These are phyloP conservation scores for Alternaria viburni DNA, from an alignment of 2,329 filamentous ascomycete genomes.

Conservation along the genomic window DNA sequence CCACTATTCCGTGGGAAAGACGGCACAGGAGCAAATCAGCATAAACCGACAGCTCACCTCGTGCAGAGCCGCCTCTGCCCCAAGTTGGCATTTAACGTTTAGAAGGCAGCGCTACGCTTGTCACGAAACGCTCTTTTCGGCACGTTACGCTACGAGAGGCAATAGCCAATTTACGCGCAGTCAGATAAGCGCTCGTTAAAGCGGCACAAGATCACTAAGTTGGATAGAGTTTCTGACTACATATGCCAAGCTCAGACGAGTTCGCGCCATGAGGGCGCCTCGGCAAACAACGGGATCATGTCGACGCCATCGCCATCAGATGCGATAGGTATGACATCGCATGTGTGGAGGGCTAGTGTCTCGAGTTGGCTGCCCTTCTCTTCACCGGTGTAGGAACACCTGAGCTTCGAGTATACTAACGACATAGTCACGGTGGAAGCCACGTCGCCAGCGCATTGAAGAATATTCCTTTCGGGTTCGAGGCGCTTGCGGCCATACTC, in stretches of 20 bases:
- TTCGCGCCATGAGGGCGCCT: not conserved
- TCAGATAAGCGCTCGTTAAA: not conserved
- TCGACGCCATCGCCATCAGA: not conserved
- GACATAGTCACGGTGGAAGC: not conserved
- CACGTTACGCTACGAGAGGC: slow-evolving; percentile 2
- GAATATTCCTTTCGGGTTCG: not conserved
- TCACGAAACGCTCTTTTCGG: slow-evolving; percentile 8
- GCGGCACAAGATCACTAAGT: not conserved
- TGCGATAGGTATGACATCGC: not conserved
- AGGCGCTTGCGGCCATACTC: not conserved
- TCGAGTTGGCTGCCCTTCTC: not conserved
- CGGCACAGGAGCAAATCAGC: not conserved
- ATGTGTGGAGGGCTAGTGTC: not conserved
- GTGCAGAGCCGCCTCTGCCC: not conserved
- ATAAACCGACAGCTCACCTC: not conserved
- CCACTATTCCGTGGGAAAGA: not conserved
- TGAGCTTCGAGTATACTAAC: not conserved
- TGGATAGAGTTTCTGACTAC: slow-evolving; percentile 1
- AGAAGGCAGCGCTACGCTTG: not conserved
- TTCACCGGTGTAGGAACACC: not conserved
- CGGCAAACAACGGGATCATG: not conserved
- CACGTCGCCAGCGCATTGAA: not conserved
- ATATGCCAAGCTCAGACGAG: slow-evolving; percentile 3
- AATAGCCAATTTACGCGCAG: not conserved
- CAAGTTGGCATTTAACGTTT: not conserved